Evolutionary conservation across 495 filamentous ascomycete genomes (phyloP).

Genomic region (Talaromyces thailandensis): DNA sequence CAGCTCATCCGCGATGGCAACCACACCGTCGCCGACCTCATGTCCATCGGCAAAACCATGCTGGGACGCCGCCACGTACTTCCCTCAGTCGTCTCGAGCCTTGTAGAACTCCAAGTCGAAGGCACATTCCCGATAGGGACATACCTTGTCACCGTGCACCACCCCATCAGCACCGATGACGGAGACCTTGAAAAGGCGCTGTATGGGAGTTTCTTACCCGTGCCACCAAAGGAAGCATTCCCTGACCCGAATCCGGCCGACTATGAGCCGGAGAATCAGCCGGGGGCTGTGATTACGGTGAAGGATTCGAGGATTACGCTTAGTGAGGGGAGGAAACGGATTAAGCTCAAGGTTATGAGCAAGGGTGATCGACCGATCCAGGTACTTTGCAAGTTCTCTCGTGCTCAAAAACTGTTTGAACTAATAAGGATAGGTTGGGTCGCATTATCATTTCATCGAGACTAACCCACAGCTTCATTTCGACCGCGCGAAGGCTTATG

Average conservation of each 20-base stretch:
- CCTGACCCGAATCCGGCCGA: constrained; percentile 50
- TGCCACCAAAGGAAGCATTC: constrained; percentile 61
- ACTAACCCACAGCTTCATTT: constrained; percentile 86
- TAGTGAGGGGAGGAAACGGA: constrained; percentile 67
- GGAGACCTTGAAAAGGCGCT: constrained; percentile 79
- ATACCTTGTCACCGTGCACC: constrained; percentile 90
- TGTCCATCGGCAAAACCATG: constrained; percentile 83
- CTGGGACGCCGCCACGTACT: constrained; percentile 91
- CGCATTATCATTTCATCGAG: constrained; percentile 96
- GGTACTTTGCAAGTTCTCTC: constrained; percentile 31
- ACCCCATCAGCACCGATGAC: constrained; percentile 80
- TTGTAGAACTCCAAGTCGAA: constrained; percentile 84
- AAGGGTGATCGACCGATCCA: constrained; percentile 89
- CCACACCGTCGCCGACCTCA: constrained; percentile 86
- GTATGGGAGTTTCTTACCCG: constrained; percentile 86
- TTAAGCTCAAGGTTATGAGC: constrained; percentile 68
- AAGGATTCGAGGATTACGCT: constrained; percentile 56
- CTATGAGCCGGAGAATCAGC: constrained; percentile 56
- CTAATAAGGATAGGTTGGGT: constrained; percentile 48
- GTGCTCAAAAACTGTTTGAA: background rate
- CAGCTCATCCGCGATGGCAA: constrained; percentile 93
- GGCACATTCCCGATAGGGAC: constrained; percentile 88
- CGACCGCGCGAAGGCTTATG: constrained; percentile 77
- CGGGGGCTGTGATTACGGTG: constrained; percentile 69
- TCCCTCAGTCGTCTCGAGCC: constrained; percentile 65